Base-by-base conservation (phyloP, 257 asterid genomes). In the Jacaranda mimosifolia region DNA sequence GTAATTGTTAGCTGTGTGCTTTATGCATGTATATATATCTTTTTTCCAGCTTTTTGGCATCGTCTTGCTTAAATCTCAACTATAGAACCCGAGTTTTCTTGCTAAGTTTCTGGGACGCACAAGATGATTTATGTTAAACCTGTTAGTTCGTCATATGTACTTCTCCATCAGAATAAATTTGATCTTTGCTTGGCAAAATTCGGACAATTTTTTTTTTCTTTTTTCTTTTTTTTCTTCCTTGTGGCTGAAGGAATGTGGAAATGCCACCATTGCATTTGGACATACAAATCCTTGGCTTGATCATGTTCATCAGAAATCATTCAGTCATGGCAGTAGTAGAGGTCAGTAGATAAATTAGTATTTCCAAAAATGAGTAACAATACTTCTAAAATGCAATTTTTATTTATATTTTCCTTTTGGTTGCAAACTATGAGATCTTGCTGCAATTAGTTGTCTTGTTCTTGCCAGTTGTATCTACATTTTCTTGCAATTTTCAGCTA, bases 231-330 rank as follows among this genome's bases (percentile, higher is more conserved):
- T 52, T 6, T 58, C 39, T 67, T 70, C 9, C 7, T 71, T 85
- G 69, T 68, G 62, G 40, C 52, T 65, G 79, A 83, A 87, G 91
- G 84, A 83, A 70, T 77, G 39, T 87, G 94, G 91, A 87, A 81
- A 83, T 87, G 93, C 84, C 86, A 83, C 63, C 82, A 83, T 35
- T 85, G 90, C 85, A 76, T 59, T 76, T 89, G 91, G 91, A 83
- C 85, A 21, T 71, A 85, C 85, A 79, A 66, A 74, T 59, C 66
- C 83, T 70, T 77, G 65, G 84, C 39, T 59, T 73, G 38, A 77
- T 81, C 81, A 72, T 79, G 39, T 78, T 63, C 87, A 82, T 81
- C 82, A 57, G 39, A 73, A 73, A 73, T 76, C 83, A 52, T 53
- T 65, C 87, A 42, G 0, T 80, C 80, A 56, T 64, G 56, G 17